Base-by-base conservation (phyloP, 1,284 basidiomycete genomes). In the Sparassis latifolia region DNA sequence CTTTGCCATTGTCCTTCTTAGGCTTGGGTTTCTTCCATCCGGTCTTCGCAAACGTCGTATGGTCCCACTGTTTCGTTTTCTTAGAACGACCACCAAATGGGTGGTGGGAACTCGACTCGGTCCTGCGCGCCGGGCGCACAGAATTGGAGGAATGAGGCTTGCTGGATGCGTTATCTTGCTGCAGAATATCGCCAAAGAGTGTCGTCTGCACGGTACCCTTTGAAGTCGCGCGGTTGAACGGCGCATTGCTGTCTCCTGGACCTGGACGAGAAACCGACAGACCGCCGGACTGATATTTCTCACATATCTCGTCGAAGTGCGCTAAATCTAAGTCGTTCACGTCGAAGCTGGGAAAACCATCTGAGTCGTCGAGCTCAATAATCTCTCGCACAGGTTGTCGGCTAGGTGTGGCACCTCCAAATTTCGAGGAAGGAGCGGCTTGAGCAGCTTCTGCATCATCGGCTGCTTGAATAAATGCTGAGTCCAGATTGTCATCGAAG, bases 61-160 rank as follows among this genome's bases (percentile, higher is more conserved):
- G 83, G 63, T 95, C 90, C 92, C 93, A 96, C 47, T 77, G 72
- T 69, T 93, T 95, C 0, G 77, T 82, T 64, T 82, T 84, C 46
- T 71, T 74, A 2, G 78, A 71, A 47, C 76, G 78, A 45, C 77
- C 74, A 5, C 78, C 78, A 53, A 80, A 80, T 0, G 69, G 64
- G 54, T 72, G 74, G 10, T 68, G 70, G 27, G 53, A 56, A 27
- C 58, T 57, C 1, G 79, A 77, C 52, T 71, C 75, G n/a, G 70
- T 69, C 50, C 70, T 64, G 52, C 72, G 69, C 44, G 73, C 60
- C n/a, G 70, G 62, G 32, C 69, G 58, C 40, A 62, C 65, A 42
- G 59, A 56, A n/a, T 50, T 30, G 2, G 51, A 48, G 28, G 50
- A 48, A 9, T 48, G 5, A 9, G 69, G 50, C 45, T 68, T 66